These are phyloP conservation scores for Actinomortierella ambigua DNA, from an alignment of 371 early-diverging fungal species.

Conservation along the genomic window DNA sequence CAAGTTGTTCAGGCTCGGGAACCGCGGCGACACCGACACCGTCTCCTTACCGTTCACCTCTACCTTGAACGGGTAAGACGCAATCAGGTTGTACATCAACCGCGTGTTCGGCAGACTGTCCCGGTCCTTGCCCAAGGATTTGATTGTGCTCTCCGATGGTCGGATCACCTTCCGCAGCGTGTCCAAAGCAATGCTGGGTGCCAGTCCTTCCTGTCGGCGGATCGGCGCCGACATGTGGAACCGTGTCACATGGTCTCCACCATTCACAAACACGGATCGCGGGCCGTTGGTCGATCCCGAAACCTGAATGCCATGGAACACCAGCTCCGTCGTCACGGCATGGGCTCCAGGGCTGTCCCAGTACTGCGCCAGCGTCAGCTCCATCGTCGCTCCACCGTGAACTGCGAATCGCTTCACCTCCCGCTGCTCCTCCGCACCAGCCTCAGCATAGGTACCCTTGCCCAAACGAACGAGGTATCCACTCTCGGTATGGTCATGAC, in stretches of 20 bases:
- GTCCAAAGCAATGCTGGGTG: slow-evolving; percentile 63
- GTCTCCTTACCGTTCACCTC: slow-evolving; percentile 50
- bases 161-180: slow-evolving; percentile 71
- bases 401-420: slow-evolving; percentile 69
- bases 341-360: slow-evolving; percentile 85
- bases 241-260: slow-evolving; percentile 66
- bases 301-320: slow-evolving; percentile 84
- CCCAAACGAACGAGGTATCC: slow-evolving; percentile 63
- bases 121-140: slow-evolving; percentile 73
- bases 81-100: slow-evolving; percentile 70
- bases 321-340: slow-evolving; percentile 68
- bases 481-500: slow-evolving; percentile 66
- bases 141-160: slow-evolving; percentile 66
- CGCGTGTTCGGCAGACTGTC: slow-evolving; percentile 75
- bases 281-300: slow-evolving; percentile 52
- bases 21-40: slow-evolving; percentile 59
- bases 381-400: slow-evolving; percentile 76
- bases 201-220: slow-evolving; percentile 72
- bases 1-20: slow-evolving; percentile 69
- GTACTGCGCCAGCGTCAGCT: slow-evolving; percentile 84
- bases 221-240: slow-evolving; percentile 75
- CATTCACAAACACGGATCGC: slow-evolving; percentile 61
- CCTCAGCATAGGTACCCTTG: slow-evolving; percentile 65
- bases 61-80: slow-evolving; percentile 76
- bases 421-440: slow-evolving; percentile 64